phyloP scores from a whole-genome alignment of 371 early-diverging fungal species.

The Mortierella polycephala region DNA sequence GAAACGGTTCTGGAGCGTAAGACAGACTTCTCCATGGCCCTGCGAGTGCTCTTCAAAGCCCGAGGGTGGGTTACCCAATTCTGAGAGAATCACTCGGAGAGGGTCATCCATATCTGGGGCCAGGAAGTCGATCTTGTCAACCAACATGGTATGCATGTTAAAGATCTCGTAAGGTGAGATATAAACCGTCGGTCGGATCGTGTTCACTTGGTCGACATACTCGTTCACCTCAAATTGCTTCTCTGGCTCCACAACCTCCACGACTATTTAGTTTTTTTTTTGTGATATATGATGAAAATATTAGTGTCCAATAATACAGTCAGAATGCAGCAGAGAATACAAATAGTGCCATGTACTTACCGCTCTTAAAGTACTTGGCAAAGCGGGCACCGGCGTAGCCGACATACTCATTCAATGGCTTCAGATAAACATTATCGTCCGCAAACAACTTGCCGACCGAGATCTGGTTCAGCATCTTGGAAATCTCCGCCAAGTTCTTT shows the following conservation, averaged over 20 bases:
- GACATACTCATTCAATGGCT: conserved; percentile 86
- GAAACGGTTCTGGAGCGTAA: conserved; percentile 65
- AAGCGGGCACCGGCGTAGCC: conserved; percentile 79
- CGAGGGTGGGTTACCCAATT: conserved; percentile 84
- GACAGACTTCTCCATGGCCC: conserved; percentile 57
- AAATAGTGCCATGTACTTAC: conserved; percentile 53
- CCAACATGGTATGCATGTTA: conserved; percentile 84
- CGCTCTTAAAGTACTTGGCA: conserved; percentile 76
- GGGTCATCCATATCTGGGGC: conserved; percentile 77
- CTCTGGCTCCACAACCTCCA: conserved; percentile 87
- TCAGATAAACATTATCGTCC: conserved; percentile 77
- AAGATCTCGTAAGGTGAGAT: conserved; percentile 92
- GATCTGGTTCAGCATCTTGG: conserved; percentile 93
- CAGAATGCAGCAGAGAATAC: not conserved
- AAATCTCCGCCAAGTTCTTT: conserved; percentile 95
- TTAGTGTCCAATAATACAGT: not conserved
- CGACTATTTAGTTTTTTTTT: conserved; percentile 61
- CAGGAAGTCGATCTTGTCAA: conserved; percentile 76
- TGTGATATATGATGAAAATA: not conserved
- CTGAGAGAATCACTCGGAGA: conserved; percentile 79
- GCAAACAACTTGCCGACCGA: conserved; percentile 81
- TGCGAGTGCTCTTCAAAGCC: conserved; percentile 64
- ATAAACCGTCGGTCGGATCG: conserved; percentile 88
- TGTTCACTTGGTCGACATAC: conserved; percentile 84
- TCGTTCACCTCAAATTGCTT: conserved; percentile 92